Evolutionary conservation across 1,284 basidiomycete species (phyloP).

Genomic region (Cutaneotrichosporon daszewskae): DNA sequence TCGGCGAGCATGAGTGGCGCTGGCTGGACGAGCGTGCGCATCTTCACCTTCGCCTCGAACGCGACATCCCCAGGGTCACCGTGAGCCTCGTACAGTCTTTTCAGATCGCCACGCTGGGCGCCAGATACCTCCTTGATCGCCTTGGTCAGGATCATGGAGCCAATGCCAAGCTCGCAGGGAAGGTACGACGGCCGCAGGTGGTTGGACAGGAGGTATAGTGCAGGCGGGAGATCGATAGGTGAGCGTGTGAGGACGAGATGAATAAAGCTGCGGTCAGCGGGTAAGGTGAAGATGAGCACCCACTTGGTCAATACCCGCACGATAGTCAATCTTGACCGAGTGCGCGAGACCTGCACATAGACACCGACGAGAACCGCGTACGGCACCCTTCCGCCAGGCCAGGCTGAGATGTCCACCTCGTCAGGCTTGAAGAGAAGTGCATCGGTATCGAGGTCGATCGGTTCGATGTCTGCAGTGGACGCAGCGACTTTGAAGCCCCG

Average conservation of each 20-base stretch:
- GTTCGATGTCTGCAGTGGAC: too few relatives aligned
- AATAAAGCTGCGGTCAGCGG: conserved; percentile 48
- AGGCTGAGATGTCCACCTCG: conserved; percentile 47
- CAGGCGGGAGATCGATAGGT: conserved; percentile 63
- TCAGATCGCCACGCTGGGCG: conserved; percentile 61
- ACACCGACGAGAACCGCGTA: conserved; percentile 77
- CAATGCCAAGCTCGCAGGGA: conserved; percentile 68
- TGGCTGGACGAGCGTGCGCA: conserved; percentile 70
- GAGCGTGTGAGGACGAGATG: conserved; percentile 65
- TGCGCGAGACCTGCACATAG: conserved; percentile 65
- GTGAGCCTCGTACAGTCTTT: conserved; percentile 51
- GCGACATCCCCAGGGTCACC: conserved; percentile 79
- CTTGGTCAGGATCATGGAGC: conserved; percentile 67
- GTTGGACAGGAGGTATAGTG: conserved; percentile 88
- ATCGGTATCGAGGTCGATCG: conserved; percentile 47
- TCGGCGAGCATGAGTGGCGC: conserved; percentile 60
- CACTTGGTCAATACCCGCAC: conserved; percentile 72
- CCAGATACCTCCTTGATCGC: conserved; percentile 80
- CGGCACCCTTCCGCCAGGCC: conserved; percentile 54
- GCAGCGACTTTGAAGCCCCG: too few relatives aligned
- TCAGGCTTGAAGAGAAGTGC: conserved; percentile 44
- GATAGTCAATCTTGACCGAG: conserved; percentile 76
- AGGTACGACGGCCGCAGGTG: conserved; percentile 73
- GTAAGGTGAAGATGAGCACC: conserved; percentile 8
- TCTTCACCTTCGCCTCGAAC: conserved; percentile 70